Evolutionary conservation across 345 rosid genomes (phyloP), one percentile per base, ranked within the genome.

Genomic region (Brassica carinata): DNA sequence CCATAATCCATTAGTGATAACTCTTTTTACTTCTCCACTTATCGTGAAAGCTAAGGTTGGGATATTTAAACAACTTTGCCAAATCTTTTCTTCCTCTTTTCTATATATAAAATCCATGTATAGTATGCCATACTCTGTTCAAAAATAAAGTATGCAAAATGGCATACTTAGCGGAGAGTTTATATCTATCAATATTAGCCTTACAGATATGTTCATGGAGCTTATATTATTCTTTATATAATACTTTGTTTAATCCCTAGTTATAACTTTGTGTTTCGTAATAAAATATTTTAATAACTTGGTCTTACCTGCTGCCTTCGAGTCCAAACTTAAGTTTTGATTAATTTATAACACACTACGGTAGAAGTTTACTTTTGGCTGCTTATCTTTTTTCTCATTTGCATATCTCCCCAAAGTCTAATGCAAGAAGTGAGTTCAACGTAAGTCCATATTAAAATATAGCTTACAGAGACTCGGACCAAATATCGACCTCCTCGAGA

Each of bases 231-330:
- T 36, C 29, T 73, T n/a, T 29, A 45, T 51, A 31, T 7, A 64
- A 5, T 33, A 29, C 55, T 64, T 64, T 7, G 7, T 5, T 18
- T 63, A 45, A 17, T 9, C 78, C 65, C 36, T 34, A 63, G 38
- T 33, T 66, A 14, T 19, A 55, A 66, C 66, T 66, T 55, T 63
- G 55, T 75, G 72, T 67, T 34, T 75, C 26, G n/a, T 65, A 29
- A 27, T 27, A 29, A 63, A 14, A 64, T 14, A 64, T 34, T 66
- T 17, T 8, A 30, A 40, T 30, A 64, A 48, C 45, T 64, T 74
- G 31, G 48, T 74, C 19, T 74, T 64, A 68, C 48, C 31, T 30
- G 19, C 19, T 45, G 13, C 33, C 23, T 7, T 57, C 6, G 61
- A 43, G 69, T 27, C 61, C 33, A 64, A 30, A 64, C 13, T 4